Evolutionary conservation across 23 red algal genomes (phyloP).

Genomic region (Gracilaria vermiculophylla): DNA sequence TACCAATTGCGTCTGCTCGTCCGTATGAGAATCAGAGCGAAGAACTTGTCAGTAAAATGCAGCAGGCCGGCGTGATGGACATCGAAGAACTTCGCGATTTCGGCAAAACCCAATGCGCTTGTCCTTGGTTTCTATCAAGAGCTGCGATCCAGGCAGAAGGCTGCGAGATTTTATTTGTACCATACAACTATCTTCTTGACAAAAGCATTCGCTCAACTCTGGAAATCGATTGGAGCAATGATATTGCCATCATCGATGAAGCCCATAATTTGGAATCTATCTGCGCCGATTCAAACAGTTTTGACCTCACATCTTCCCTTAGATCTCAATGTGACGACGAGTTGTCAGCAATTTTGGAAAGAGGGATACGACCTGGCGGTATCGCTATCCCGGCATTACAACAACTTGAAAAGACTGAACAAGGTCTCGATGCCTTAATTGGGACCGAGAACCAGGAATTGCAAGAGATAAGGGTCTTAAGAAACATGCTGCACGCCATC

Average conservation of each 20-base stretch:
- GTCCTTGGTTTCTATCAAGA: slow-evolving; percentile 88
- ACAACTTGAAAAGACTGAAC: slow-evolving; percentile 43
- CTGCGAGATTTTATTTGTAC: slow-evolving; percentile 88
- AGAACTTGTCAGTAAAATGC: slow-evolving; percentile 42
- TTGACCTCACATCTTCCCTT: slow-evolving; percentile 70
- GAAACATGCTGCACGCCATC: slow-evolving; percentile 17
- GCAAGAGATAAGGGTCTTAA: slow-evolving; percentile 44
- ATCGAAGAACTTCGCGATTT: slow-evolving; percentile 88
- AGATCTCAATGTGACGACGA: slow-evolving; percentile 56
- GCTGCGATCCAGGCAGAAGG: slow-evolving; percentile 58
- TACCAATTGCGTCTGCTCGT: slow-evolving; percentile 41
- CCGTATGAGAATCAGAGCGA: slow-evolving; percentile 13
- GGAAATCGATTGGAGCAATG: slow-evolving; percentile 79
- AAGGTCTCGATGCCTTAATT: slow-evolving; percentile 39
- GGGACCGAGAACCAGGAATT: slow-evolving; percentile 61
- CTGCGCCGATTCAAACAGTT: slow-evolving; percentile 72
- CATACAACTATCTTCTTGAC: slow-evolving; percentile 97
- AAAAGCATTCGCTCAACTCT: slow-evolving; percentile 21
- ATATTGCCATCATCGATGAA: slow-evolving; percentile 96
- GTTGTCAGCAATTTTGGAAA: slow-evolving; percentile 39
- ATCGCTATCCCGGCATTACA: slow-evolving; percentile 49
- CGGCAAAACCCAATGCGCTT: slow-evolving; percentile 59
- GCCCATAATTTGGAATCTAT: slow-evolving; percentile 92
- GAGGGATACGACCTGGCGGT: slow-evolving; percentile 51
- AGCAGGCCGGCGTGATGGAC: slow-evolving; percentile 50